phyloP scores from a whole-genome alignment of 352 stramenopile genomes.

The Phytopythium mirpurense region DNA sequence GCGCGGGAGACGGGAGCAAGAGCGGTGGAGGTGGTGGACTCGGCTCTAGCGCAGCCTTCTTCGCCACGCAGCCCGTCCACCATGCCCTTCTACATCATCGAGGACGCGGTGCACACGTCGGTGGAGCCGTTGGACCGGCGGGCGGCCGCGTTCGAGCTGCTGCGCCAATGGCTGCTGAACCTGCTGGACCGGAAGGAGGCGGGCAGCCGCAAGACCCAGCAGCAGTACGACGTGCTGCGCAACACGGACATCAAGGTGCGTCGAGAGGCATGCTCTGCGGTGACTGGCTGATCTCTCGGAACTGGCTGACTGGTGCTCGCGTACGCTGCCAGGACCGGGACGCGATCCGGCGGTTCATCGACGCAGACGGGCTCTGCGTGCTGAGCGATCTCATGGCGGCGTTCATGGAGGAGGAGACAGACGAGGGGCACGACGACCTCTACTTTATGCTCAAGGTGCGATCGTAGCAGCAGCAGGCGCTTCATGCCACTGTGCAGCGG shows the following conservation, averaged over 20 bases:
- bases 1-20: not conserved
- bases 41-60: not conserved
- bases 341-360: slow-evolving; percentile 55
- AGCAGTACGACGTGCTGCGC: slow-evolving; percentile 55
- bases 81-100: slow-evolving; percentile 45
- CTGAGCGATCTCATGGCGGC: slow-evolving; percentile 44
- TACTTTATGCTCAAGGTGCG: slow-evolving; percentile 5
- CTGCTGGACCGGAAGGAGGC: slow-evolving; percentile 45
- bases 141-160: slow-evolving; percentile 44
- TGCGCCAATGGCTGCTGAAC: slow-evolving; percentile 49
- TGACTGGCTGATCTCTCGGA: too few species aligned
- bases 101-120: slow-evolving; percentile 20
- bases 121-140: slow-evolving; percentile 39
- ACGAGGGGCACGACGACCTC: slow-evolving; percentile 15
- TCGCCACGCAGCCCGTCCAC: slow-evolving; percentile 1
- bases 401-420: slow-evolving; percentile 27
- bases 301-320: not conserved
- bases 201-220: slow-evolving; percentile 26
- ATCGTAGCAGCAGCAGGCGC: not conserved
- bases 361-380: slow-evolving; percentile 47
- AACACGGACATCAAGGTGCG: slow-evolving; percentile 48
- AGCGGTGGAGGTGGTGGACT: not conserved
- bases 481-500: not conserved
- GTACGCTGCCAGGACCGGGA: slow-evolving; percentile 32
- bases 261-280: too few species aligned